phyloP scores from a whole-genome alignment of 1,284 basidiomycete genomes.

The Apiotrichum domesticum region DNA sequence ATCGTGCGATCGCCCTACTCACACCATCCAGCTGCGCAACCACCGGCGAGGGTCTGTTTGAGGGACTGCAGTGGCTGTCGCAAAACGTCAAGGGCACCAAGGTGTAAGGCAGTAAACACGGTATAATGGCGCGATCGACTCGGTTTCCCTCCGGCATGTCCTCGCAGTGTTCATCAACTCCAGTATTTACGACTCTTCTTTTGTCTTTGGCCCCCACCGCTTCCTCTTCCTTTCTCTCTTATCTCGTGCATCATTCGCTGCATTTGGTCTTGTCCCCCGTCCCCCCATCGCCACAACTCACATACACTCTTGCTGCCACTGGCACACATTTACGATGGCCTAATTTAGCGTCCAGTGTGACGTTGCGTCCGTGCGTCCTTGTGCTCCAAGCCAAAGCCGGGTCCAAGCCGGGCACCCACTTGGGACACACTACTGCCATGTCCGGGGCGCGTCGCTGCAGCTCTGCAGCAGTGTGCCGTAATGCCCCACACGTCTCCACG shows the following conservation, averaged over 20 bases:
- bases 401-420: too few relatives aligned
- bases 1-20: neutral
- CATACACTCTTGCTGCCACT: neutral
- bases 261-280: neutral
- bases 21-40: conserved; percentile 71
- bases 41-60: conserved; percentile 89
- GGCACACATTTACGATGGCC: neutral
- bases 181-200: neutral
- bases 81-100: conserved; percentile 77
- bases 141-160: too few relatives aligned
- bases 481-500: too few relatives aligned
- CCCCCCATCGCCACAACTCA: neutral
- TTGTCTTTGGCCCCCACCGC: neutral
- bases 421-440: too few relatives aligned
- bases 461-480: too few relatives aligned
- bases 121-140: neutral
- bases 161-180: neutral
- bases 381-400: too few relatives aligned
- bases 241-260: conserved; percentile 4
- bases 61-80: conserved; percentile 92
- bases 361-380: neutral
- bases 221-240: neutral
- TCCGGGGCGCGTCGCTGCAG: too few relatives aligned
- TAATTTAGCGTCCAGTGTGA: neutral
- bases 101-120: conserved; percentile 11